These are phyloP conservation scores for Pseudonitzschia pungens DNA, from an alignment of 108 stramenopile genomes.

Conservation along the genomic window DNA sequence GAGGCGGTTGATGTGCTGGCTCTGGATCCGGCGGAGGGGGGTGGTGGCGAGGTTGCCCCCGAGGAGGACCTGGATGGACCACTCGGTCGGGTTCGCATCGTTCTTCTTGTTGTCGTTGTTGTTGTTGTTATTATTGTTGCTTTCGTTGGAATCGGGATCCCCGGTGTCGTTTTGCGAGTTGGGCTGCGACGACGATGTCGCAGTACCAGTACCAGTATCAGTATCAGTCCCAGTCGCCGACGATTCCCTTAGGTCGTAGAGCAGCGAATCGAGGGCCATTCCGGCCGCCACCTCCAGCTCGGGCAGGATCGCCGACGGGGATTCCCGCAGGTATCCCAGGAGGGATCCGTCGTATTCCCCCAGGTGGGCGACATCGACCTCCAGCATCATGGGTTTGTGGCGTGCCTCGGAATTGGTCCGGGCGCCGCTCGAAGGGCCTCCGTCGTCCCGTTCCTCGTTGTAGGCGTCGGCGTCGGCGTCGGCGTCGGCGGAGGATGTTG, in stretches of 20 bases:
- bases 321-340: slow-evolving; percentile 64
- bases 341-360: slow-evolving; percentile 85
- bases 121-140: slow-evolving; percentile 2
- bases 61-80: slow-evolving; percentile 74
- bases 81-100: slow-evolving; percentile 25
- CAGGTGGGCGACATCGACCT: slow-evolving; percentile 79
- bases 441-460: background rate
- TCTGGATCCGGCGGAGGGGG: slow-evolving; percentile 87
- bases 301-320: slow-evolving; percentile 66
- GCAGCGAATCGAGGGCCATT: slow-evolving; percentile 69
- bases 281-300: slow-evolving; percentile 71
- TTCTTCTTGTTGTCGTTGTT: background rate
- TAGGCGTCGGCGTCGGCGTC: slow-evolving; percentile 9
- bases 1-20: slow-evolving; percentile 91
- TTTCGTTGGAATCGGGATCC: slow-evolving; percentile 20
- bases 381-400: slow-evolving; percentile 50
- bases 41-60: slow-evolving; percentile 72
- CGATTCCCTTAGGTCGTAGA: slow-evolving; percentile 41
- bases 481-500: background rate
- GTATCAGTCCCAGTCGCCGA: no score
- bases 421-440: background rate
- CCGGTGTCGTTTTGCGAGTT: slow-evolving; percentile 19
- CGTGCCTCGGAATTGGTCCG: slow-evolving; percentile 3
- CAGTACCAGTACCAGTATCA: no score
- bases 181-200: background rate